Base-by-base conservation (phyloP, 306 rosid species). In the Crotalaria pallida region DNA sequence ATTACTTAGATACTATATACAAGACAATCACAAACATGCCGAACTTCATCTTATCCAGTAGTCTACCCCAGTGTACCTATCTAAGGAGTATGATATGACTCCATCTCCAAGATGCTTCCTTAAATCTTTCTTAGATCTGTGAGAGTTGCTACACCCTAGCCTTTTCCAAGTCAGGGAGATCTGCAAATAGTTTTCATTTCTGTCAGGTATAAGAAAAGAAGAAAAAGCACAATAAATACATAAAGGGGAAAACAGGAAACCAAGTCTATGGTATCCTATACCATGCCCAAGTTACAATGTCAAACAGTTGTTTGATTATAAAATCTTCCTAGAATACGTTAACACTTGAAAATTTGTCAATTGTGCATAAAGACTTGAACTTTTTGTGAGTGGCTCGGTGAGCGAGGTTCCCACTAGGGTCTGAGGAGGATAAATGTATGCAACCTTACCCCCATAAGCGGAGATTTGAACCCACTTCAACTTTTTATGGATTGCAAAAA, bases 111-210 rank as follows among this genome's bases (percentile, higher is more conserved):
- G 10, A 66, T 40, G 75, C 77, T 68, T 47, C 64, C 40, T 23
- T 27, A 51, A 51, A 64, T 31, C 27, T 53, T 47, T 59, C 64
- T 76, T 50, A 50, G 51, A 36, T 58, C 34, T 29, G 10, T 22
- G 52, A 49, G 9, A 51, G 45, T 52, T 10, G 61, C 84, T 85
- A 84, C 48, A 78, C 91, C 64, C 95, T 83, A 24, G 89, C 98
- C 85, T 89, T 92, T 73, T 89, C 95, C 85, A 92, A 80, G 84
- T 92, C 98, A 8, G 98, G 98, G 51, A 92, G 96, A 89, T 89
- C 96, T 92, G 92, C 77, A 68, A 43, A 79, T 44, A 64, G 68
- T 57, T 24, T 34, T 65, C 33, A 55, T 64, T 66, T 55, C 61
- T 57, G 17, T 65, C 23, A 59, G 38, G 18, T 52, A 9, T 31